Base-by-base conservation (phyloP, 1,139 yeast genomes). In the Pichia sp. region DNA sequence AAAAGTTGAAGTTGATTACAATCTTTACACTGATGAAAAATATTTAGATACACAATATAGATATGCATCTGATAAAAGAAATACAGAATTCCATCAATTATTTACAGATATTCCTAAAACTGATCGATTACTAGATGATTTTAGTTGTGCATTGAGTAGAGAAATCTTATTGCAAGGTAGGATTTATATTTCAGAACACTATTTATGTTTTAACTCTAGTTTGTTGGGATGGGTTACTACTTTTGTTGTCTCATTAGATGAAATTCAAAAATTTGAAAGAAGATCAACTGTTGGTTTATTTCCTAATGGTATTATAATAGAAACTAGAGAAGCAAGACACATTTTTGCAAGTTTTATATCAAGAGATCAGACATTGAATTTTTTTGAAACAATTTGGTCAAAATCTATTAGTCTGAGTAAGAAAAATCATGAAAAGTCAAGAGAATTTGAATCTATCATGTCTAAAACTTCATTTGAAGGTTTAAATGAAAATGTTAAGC, bases 131-230 rank as follows among this genome's bases (percentile, higher is more conserved):
- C 57, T 89, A 19, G 95, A 84, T 52, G 96, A 87, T 56, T 88
- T 81, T 55, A 78, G 89, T 33, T 91, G 97, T 65, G 96, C 97
- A 0, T 63, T 91, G 46, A 83, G 91, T 53, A 69, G 88, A 45
- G 97, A 91, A 47, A 87, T 91, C 40, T 65, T 91, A 20, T 67
- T 88, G n/a, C 98, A 93, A 54, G 99, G 99, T 7, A 70, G 95
- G 41, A 57, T 91, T 25, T 93, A 87, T 58, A 74, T 93, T 2
- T 79, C 95, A 18, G 95, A 86, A 52, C 74, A 75, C 45, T 78
- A 82, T 54, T 61, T 91, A 2, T 87, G 96, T 58, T 93, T 93
- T 67, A 83, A 87, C 55, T 86, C 96, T n/a, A 87, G 87, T 55
- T 70, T 91, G 34, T 67, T 93, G 37, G 96, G 96, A 1, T 89